These are phyloP conservation scores for Phytophthora cryptogea DNA, from an alignment of 352 stramenopile species.

Conservation along the genomic window DNA sequence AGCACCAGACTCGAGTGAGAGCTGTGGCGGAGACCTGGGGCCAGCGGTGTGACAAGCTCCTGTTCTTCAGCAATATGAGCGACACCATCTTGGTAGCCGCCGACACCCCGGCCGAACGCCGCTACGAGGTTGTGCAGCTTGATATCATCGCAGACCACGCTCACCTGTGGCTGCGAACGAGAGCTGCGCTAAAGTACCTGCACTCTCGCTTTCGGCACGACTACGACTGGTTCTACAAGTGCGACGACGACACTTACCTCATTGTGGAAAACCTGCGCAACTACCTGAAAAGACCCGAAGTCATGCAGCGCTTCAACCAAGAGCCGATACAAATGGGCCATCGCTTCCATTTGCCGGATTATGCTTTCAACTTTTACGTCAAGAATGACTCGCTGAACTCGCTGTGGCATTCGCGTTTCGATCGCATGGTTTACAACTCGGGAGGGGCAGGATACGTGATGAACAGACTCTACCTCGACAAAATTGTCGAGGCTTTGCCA, in stretches of 20 bases:
- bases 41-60: conserved; percentile 69
- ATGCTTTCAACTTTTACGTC: conserved; percentile 63
- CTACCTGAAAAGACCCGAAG: conserved; percentile 64
- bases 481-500: conserved; percentile 51
- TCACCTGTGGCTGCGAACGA: conserved; percentile 77
- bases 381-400: conserved; percentile 49
- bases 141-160: conserved; percentile 72
- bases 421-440: conserved; percentile 79
- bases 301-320: conserved; percentile 47
- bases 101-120: conserved; percentile 20
- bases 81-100: conserved; percentile 47
- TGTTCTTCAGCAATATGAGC: conserved; percentile 84
- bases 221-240: conserved; percentile 88
- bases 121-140: conserved; percentile 60
- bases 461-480: conserved; percentile 72
- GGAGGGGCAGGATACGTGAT: conserved; percentile 72
- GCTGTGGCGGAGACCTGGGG: conserved; percentile 80
- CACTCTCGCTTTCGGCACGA: conserved; percentile 67
- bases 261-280: conserved; percentile 70
- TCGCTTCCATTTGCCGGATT: conserved; percentile 64
- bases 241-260: conserved; percentile 78
- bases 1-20: conserved; percentile 58
- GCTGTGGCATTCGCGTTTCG: conserved; percentile 44
- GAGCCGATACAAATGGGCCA: conserved; percentile 80
- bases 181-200: conserved; percentile 64